A percentile compares a stretch with the other conserved stretches of the same genome.
These are phyloP conservation scores for Yamadazyma ubonensis DNA, from an alignment of 805 yeast species.

Conservation along the genomic window DNA sequence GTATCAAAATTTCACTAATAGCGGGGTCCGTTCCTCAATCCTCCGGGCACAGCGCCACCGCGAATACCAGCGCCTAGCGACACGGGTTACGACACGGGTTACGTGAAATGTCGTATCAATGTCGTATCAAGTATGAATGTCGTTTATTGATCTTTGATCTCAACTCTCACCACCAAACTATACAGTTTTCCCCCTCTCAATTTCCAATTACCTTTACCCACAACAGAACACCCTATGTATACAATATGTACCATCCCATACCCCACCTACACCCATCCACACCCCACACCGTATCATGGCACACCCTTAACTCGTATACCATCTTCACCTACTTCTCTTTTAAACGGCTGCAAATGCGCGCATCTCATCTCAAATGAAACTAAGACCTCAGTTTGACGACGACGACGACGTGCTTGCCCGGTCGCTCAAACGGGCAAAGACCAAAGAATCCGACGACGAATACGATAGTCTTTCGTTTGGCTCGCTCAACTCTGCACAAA, in stretches of 20 bases:
- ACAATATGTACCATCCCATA: too few relatives aligned
- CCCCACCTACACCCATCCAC: too few relatives aligned
- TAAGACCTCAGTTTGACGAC: slow-evolving; percentile 11
- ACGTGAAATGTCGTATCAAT: not conserved
- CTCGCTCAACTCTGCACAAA: slow-evolving; percentile 60
- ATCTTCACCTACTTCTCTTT: not conserved
- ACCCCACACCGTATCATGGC: too few relatives aligned
- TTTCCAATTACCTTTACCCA: too few relatives aligned
- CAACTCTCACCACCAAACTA: too few relatives aligned
- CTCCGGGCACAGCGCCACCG: not conserved
- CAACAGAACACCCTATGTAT: too few relatives aligned
- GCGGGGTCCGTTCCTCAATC: not conserved
- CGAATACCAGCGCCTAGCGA: too few relatives aligned
- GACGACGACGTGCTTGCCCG: slow-evolving; percentile 14
- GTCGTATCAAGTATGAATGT: too few relatives aligned
- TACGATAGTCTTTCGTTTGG: slow-evolving; percentile 60
- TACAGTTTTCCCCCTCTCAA: too few relatives aligned
- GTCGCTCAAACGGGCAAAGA: slow-evolving; percentile 4
- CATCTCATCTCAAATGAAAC: slow-evolving; percentile 8
- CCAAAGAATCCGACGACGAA: slow-evolving; percentile 55
- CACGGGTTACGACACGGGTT: too few relatives aligned
- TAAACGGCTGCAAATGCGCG: not conserved
- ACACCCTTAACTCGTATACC: not conserved
- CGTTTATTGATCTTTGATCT: too few relatives aligned
- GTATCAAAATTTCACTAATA: too few relatives aligned